phyloP scores from a whole-genome alignment of 495 filamentous ascomycete genomes.

The Acidomyces sp. region DNA sequence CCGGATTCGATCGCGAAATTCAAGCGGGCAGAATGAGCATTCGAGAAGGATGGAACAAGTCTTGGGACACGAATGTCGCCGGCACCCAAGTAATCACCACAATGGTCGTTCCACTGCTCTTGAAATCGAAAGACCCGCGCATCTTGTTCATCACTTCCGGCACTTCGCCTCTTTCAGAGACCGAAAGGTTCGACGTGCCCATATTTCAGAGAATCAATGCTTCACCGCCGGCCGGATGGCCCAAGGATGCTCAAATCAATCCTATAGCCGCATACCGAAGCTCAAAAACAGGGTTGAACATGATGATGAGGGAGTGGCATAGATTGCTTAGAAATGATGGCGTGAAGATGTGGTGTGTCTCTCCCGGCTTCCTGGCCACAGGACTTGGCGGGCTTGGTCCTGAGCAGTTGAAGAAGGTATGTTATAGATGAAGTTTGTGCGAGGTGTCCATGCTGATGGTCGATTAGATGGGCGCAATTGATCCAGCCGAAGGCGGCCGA shows the following conservation, averaged over 20 bases:
- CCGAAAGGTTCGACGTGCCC: conserved; percentile 17
- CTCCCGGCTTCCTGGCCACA: conserved; percentile 46
- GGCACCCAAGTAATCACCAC: conserved; percentile 37
- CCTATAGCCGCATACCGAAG: conserved; percentile 35
- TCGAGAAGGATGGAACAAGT: conserved; percentile 34
- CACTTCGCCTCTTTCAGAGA: conserved; percentile 33
- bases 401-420: conserved; percentile 23
- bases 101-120: conserved; percentile 37
- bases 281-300: conserved; percentile 49
- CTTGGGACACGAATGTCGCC: conserved; percentile 38
- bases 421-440: background rate
- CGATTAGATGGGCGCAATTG: conserved; percentile 20
- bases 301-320: conserved; percentile 50
- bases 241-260: conserved; percentile 23
- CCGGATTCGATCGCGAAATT: conserved; percentile 19
- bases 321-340: conserved; percentile 41
- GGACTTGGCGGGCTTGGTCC: conserved; percentile 31
- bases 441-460: conserved; percentile 26
- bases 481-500: conserved; percentile 16
- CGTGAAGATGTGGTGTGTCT: conserved; percentile 45
- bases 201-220: conserved; percentile 24
- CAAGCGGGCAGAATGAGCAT: conserved; percentile 25
- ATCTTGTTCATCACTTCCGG: conserved; percentile 38
- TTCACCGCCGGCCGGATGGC: conserved; percentile 35
- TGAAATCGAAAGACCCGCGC: conserved; percentile 35